Base-by-base conservation (phyloP, 2,329 filamentous ascomycete species). In the Ascochyta lentis region DNA sequence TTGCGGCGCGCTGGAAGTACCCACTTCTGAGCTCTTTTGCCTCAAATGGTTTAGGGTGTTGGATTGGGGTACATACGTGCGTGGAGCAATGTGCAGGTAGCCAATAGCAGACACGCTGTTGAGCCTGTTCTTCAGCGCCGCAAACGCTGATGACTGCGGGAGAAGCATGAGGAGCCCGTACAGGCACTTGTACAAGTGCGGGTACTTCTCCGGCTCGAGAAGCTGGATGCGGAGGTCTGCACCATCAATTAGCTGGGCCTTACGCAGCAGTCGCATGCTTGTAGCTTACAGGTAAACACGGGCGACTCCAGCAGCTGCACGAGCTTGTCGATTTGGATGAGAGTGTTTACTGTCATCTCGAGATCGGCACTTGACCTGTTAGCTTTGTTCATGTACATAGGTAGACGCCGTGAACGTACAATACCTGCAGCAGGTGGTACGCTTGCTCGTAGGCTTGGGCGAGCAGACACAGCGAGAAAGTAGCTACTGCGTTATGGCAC, bases 361-460 rank as follows among this genome's bases (percentile, higher is more conserved):
- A 99, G 82, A 69, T 99, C 95, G 56, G 92, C 95, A 76, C 92
- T 96, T 61, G 9, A n/a, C 12, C 31, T 38, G 41, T 74, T 42
- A 72, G 73, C 71, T 56, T 68, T 19, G 23, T 3, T 47, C 15
- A 15, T 12, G 3, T 5, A 4, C 1, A 16, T n/a, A 0, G 26
- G 2, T 6, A 33, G 27, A 24, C 12, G 34, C n/a, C 24, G 12
- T 56, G 3, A 35, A 75, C 87, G 68, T 75, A 96, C 91, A 99
- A 97, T 43, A 98, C 95, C 71, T 97, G 93, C 16, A 99, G 81
- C 15, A 99, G 82, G 72, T 98, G 92, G 70, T 98, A 99, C 10
- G 95, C 95, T 73, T 98, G 96, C 73, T 99, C 95, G 72, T 99
- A 99, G 12, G 94, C 95, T 77, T 99, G 95, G 1, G 95, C 95